Percentiles rank a stretch among this genome's conserved stretches.
phyloP scores from a whole-genome alignment of 1,284 basidiomycete genomes.

The Naganishia sp. region DNA sequence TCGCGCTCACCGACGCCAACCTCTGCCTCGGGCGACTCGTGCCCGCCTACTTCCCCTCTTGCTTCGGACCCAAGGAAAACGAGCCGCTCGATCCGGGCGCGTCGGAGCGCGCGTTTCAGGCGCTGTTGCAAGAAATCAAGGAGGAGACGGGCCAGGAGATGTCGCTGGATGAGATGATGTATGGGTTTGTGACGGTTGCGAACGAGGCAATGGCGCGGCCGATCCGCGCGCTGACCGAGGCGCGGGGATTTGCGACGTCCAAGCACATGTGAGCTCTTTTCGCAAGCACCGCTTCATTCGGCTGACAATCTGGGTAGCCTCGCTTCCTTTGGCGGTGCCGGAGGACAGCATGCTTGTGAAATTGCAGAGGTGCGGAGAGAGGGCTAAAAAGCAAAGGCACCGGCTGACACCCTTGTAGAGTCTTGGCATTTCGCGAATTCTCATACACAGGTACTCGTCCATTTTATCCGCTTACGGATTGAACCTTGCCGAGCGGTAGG shows the following conservation, averaged over 20 bases:
- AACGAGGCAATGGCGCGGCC: slow-evolving; percentile 90
- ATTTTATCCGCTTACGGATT: slow-evolving; percentile 89
- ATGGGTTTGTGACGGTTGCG: slow-evolving; percentile 80
- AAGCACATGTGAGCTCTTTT: slow-evolving; percentile 67
- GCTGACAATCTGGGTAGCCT: slow-evolving; percentile 56
- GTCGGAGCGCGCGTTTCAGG: slow-evolving; percentile 65
- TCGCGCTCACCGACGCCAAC: slow-evolving; percentile 86
- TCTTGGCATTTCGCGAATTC: slow-evolving; percentile 77
- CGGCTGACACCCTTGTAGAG: background rate
- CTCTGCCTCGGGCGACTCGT: slow-evolving; percentile 79
- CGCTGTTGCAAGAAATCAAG: slow-evolving; percentile 69
- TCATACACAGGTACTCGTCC: slow-evolving; percentile 82
- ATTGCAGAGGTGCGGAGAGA: slow-evolving; percentile 59
- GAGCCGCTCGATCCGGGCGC: slow-evolving; percentile 75
- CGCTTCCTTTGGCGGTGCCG: slow-evolving; percentile 86
- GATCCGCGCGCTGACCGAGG: slow-evolving; percentile 88
- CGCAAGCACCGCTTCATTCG: no score
- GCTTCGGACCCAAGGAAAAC: slow-evolving; percentile 82
- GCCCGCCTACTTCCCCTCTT: slow-evolving; percentile 79
- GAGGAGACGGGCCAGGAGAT: slow-evolving; percentile 56
- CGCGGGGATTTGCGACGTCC: slow-evolving; percentile 77
- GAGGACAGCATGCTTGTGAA: slow-evolving; percentile 88
- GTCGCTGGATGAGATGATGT: slow-evolving; percentile 76
- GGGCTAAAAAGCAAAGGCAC: background rate
- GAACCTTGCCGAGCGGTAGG: slow-evolving; percentile 78